Base-by-base conservation (phyloP, 495 filamentous ascomycete genomes). In the Glonium stellatum region DNA sequence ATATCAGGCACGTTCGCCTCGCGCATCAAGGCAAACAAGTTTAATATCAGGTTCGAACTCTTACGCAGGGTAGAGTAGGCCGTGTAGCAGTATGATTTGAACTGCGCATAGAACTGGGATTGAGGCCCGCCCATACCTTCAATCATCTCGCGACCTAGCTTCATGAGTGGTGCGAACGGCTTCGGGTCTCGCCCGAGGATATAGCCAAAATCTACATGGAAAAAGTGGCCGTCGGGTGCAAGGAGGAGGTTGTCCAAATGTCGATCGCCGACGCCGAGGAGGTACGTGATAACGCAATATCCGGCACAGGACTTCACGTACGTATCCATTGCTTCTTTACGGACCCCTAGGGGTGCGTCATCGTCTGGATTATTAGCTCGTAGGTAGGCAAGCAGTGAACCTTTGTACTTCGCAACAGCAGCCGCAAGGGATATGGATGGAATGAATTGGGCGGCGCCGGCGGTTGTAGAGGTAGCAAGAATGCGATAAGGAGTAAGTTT, bases 251-350 rank as follows among this genome's bases (percentile, higher is more conserved):
- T 99, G 69, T 99, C 93, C 11, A 97, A 80, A 73, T 99, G 93
- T 0, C 93, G 85, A 70, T 99, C 93, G 42, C 93, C 93, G 27
- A 99, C 93, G 31, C 93, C 93, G n/a, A 99, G 84, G 37, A 99
- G 85, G 73, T 97, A 99, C 0, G 93, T 99, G 69, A 99, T 97
- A 19, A 99, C 93, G 71, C 95, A 97, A 74, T 99, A 99, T 23
- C 93, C 93, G 1, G 93, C 93, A 68, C 93, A 96, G 18, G 89
- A 95, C 69, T 91, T 96, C 71, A 97, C 82, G 70, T 95, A 99
- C 12, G 87, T 96, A 62, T 99, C 93, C 80, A 97, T 88, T 0
- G 90, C 85, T 55, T 95, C 91, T 67, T 91, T 90, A 50, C 92
- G 87, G 22, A 99, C 87, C 3, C 95, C 92, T 0, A 95, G 79